Percentiles rank a stretch among this genome's conserved stretches.
phyloP scores from a whole-genome alignment of 2,329 filamentous ascomycete species.

The Simplicillium sp. region DNA sequence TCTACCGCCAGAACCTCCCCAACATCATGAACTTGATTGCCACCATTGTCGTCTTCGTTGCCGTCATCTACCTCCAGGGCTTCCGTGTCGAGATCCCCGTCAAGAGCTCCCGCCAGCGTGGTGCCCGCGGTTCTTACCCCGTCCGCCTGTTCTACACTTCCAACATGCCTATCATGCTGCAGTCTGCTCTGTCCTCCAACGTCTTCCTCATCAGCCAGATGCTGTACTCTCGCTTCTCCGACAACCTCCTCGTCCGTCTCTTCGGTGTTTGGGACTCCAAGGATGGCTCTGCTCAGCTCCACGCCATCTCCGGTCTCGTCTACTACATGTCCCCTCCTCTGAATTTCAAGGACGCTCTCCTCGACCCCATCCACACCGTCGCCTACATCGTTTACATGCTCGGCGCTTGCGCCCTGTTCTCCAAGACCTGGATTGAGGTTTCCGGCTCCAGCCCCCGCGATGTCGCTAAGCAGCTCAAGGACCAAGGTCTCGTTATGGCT shows the following conservation, averaged over 20 bases:
- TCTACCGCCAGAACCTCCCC: slow-evolving; percentile 98
- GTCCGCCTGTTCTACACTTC: slow-evolving; percentile 99
- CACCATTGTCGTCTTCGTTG: slow-evolving; percentile 86
- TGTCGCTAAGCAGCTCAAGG: slow-evolving; percentile 99
- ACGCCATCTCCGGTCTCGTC: slow-evolving; percentile 83
- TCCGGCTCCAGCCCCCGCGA: slow-evolving; percentile 95
- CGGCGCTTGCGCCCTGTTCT: slow-evolving; percentile 93
- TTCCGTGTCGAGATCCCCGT: slow-evolving; percentile 99
- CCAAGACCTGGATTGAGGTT: slow-evolving; percentile 99
- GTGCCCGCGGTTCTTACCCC: slow-evolving; percentile 95
- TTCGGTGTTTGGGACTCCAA: slow-evolving; percentile 98
- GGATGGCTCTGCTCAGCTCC: slow-evolving; percentile 92
- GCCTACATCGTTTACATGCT: slow-evolving; percentile 98
- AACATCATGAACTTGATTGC: slow-evolving; percentile 99
- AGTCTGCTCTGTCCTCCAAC: slow-evolving; percentile 97
- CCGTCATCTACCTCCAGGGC: slow-evolving; percentile 97
- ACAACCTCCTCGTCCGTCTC: slow-evolving; percentile 95
- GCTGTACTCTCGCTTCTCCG: slow-evolving; percentile 97
- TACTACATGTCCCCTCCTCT: slow-evolving; percentile 99
- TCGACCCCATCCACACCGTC: slow-evolving; percentile 93
- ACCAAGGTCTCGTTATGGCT: slow-evolving; percentile 98
- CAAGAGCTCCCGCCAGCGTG: slow-evolving; percentile 98
- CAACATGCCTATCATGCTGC: slow-evolving; percentile 99
- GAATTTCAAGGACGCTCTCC: slow-evolving; percentile 92
- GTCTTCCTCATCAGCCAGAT: slow-evolving; percentile 99